A percentile compares a stretch with the other conserved stretches of the same genome.
Evolutionary conservation across 2,329 filamentous ascomycete genomes (phyloP).

Genomic region (Aspergillus novofumigatus): DNA sequence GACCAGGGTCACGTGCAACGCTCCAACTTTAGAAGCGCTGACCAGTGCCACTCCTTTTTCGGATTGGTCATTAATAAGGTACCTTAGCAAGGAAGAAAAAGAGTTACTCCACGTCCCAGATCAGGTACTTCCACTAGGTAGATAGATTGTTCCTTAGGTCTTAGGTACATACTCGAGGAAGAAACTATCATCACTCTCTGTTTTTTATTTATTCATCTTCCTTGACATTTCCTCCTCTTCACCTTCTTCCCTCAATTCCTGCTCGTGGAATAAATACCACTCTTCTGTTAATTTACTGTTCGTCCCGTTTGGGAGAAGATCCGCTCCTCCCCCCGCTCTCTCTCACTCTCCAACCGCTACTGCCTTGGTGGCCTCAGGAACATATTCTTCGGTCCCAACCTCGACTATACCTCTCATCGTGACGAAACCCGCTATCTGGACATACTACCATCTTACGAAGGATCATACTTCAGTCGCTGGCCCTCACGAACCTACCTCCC

Average conservation of each 20-base stretch:
- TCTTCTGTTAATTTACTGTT: not conserved
- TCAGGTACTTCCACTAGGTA: constrained; percentile 1
- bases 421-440: not conserved
- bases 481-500: constrained; percentile 2
- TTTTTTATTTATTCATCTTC: not conserved
- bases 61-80: not conserved
- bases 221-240: not conserved
- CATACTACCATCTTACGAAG: not conserved
- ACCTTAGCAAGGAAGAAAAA: too few species aligned
- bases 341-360: not conserved
- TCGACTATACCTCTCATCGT: not conserved
- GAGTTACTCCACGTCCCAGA: constrained; percentile 4
- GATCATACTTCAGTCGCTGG: not conserved
- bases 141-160: not conserved
- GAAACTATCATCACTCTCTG: not conserved
- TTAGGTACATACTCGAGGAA: not conserved
- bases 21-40: constrained; percentile 12
- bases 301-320: constrained; percentile 10
- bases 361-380: constrained; percentile 9
- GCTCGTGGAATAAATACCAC: not conserved
- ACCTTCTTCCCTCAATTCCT: not conserved
- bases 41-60: constrained; percentile 2
- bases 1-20: constrained; percentile 15
- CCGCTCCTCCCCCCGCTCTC: not conserved
- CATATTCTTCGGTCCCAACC: not conserved